phyloP scores from a whole-genome alignment of 208 protist species.

The Sergeia podlipaevii region DNA sequence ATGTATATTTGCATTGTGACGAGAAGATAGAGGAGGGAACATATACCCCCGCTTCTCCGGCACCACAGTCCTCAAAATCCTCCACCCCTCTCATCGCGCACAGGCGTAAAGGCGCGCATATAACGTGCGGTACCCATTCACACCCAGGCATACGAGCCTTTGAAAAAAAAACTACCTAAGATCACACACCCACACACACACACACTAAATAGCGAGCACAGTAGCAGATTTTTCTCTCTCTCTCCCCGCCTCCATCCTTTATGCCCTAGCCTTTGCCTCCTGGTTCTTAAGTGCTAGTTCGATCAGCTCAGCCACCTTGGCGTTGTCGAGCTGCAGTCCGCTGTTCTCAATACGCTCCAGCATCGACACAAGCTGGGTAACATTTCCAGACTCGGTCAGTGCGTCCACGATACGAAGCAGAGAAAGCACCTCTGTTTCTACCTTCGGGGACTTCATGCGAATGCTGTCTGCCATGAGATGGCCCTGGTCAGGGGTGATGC shows the following conservation, averaged over 20 bases:
- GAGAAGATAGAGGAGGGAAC: too few relatives aligned
- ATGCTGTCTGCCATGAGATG: conserved; percentile 10
- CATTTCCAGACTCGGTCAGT: conserved; percentile 60
- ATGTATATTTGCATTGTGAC: too few relatives aligned
- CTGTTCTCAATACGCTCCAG: conserved; percentile 50
- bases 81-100: too few relatives aligned
- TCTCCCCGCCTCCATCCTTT: neutral
- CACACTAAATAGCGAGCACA: too few relatives aligned
- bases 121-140: too few relatives aligned
- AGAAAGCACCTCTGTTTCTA: conserved; percentile 28
- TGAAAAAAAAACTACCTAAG: too few relatives aligned
- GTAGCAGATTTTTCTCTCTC: too few relatives aligned
- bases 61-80: too few relatives aligned
- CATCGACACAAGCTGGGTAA: conserved; percentile 43
- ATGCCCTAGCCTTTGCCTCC: conserved; percentile 24
- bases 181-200: too few relatives aligned
- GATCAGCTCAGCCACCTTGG: conserved; percentile 51
- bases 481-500: conserved; percentile 42
- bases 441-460: neutral
- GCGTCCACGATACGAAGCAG: conserved; percentile 60
- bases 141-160: too few relatives aligned
- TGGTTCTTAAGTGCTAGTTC: conserved; percentile 61
- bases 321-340: conserved; percentile 42
- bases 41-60: too few relatives aligned
- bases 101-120: too few relatives aligned